These are phyloP conservation scores for Anacardium occidentale DNA, from an alignment of 345 rosid genomes.

Conservation along the genomic window DNA sequence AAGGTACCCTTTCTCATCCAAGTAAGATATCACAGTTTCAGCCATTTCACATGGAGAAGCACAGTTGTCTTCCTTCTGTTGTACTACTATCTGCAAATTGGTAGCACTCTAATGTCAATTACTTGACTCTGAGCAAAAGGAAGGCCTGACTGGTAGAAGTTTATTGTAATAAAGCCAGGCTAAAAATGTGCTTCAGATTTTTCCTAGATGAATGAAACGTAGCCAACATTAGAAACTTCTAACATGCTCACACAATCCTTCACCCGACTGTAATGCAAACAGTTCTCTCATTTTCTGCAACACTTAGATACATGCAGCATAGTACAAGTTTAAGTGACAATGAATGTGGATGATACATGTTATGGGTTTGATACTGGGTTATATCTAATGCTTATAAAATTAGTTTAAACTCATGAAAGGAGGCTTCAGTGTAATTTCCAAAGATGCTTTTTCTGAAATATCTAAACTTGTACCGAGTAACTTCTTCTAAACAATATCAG, in stretches of 20 bases:
- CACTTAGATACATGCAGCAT: conserved; percentile 10
- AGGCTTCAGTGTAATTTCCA: no score
- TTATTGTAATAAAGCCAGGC: neutral
- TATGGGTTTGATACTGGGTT: no score
- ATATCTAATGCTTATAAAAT: no score
- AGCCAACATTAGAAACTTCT: neutral
- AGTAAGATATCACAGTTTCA: conserved; percentile 57
- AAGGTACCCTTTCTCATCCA: conserved; percentile 67
- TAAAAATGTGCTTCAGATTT: neutral
- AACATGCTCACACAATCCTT: neutral
- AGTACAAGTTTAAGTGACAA: conserved; percentile 3
- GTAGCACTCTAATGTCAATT: conserved; percentile 8
- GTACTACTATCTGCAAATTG: conserved; percentile 56
- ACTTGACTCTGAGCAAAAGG: neutral
- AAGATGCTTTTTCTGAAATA: no score
- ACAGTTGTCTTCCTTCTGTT: conserved; percentile 33
- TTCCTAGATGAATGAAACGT: neutral
- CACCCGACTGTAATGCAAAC: neutral
- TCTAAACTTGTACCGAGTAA: no score
- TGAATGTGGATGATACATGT: neutral
- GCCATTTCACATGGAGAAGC: conserved; percentile 63
- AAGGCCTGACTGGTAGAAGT: neutral
- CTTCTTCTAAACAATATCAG: no score
- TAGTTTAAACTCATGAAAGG: no score
- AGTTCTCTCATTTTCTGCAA: neutral